Conservation (phyloP, 345 rosid genomes). For the Microcos paniculata region DNA sequence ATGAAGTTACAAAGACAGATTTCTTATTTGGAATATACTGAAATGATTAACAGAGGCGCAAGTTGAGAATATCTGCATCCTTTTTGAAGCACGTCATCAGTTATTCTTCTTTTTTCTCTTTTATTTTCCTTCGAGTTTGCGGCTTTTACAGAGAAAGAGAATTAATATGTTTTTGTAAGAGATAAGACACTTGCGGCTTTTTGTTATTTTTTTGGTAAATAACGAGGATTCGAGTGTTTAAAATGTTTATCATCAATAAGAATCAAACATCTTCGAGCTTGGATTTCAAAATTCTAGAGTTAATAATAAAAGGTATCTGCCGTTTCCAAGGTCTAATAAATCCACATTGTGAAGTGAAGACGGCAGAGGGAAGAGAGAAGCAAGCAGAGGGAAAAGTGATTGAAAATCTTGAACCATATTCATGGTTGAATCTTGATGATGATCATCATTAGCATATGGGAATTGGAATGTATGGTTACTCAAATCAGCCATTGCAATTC, state of each 20-base stretch:
- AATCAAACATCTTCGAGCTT: not conserved
- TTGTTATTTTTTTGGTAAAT: conserved; percentile 12
- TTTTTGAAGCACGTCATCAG: not conserved
- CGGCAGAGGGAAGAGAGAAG: too few relatives aligned
- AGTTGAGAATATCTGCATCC: not conserved
- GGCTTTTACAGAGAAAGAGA: not conserved
- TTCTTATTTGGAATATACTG: conserved; percentile 53
- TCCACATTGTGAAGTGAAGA: too few relatives aligned
- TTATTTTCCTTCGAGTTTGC: not conserved
- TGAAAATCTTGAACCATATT: too few relatives aligned
- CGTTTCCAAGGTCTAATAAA: too few relatives aligned
- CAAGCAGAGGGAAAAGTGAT: too few relatives aligned
- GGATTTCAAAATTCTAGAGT: not conserved
- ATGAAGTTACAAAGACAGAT: conserved; percentile 83
- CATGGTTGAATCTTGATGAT: too few relatives aligned
- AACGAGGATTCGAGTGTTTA: conserved; percentile 17
- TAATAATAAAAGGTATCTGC: too few relatives aligned
- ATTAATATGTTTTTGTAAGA: conserved; percentile 19
- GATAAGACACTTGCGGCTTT: not conserved
- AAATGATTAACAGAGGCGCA: conserved; percentile 20
- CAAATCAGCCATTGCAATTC: too few relatives aligned
- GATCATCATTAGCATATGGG: too few relatives aligned
- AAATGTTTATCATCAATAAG: conserved; percentile 8
- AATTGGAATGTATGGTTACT: too few relatives aligned
- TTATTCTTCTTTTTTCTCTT: not conserved